Evolutionary conservation across 2,329 filamentous ascomycete genomes (phyloP).

Genomic region (Cladophialophora carrionii): DNA sequence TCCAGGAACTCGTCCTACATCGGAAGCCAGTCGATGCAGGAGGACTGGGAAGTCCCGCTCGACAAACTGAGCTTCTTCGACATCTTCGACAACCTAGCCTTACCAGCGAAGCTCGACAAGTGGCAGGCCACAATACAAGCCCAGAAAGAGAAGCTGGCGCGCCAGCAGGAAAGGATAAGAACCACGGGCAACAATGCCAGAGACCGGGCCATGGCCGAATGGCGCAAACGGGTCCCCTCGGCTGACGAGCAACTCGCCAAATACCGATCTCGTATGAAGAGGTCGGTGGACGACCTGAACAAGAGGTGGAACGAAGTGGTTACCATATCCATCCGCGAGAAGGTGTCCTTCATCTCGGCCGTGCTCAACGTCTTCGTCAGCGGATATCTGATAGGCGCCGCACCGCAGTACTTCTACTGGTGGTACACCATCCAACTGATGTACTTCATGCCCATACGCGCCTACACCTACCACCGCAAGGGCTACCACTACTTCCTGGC

Average conservation of each 20-base stretch:
- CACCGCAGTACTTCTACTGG: conserved; percentile 81
- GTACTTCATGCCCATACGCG: conserved; percentile 97
- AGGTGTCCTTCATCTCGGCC: conserved; percentile 92
- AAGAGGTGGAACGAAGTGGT: conserved; percentile 87
- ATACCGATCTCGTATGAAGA: conserved; percentile 84
- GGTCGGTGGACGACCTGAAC: conserved; percentile 83
- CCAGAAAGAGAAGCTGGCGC: conserved; percentile 82
- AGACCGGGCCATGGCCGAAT: conserved; percentile 88
- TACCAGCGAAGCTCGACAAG: conserved; percentile 88
- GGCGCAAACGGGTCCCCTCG: conserved; percentile 80
- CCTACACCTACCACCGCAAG: conserved; percentile 84
- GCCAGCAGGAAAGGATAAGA: conserved; percentile 70
- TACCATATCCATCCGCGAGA: conserved; percentile 85
- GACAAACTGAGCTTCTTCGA: conserved; percentile 92
- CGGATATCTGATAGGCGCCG: conserved; percentile 87
- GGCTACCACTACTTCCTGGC: conserved; percentile 97
- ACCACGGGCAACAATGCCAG: conserved; percentile 76
- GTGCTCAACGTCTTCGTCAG: conserved; percentile 98
- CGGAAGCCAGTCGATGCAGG: conserved; percentile 81
- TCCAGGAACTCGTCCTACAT: conserved; percentile 82
- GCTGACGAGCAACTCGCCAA: conserved; percentile 91
- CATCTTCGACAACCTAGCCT: conserved; percentile 85
- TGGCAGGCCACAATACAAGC: conserved; percentile 79
- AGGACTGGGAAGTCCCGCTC: conserved; percentile 83
- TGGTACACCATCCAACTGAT: conserved; percentile 89